Percentiles rank a stretch among this genome's conserved stretches.
Conservation (phyloP, 306 rosid genomes). For the Styphnolobium japonicum region DNA sequence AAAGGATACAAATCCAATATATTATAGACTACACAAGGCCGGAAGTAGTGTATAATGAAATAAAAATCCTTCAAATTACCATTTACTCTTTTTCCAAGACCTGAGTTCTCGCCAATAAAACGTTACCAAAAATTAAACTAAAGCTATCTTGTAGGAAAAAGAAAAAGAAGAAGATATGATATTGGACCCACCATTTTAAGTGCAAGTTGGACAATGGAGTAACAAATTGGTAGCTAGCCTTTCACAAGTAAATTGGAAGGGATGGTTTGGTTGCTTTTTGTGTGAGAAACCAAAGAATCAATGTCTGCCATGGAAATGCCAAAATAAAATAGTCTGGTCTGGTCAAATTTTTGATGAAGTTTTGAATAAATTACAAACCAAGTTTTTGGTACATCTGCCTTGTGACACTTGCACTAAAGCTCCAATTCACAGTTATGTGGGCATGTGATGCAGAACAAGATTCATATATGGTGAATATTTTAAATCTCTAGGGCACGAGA, state of each 20-base stretch:
- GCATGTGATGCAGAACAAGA: no score
- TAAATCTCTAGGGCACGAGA: no score
- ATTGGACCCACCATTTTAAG: background rate
- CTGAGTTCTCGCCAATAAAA: no score
- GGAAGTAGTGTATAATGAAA: no score
- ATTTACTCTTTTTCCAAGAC: no score
- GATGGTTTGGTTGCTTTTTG: background rate
- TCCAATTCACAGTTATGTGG: background rate
- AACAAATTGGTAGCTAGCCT: background rate
- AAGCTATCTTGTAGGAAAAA: background rate
- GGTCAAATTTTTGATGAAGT: background rate
- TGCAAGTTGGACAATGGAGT: background rate
- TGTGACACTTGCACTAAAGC: background rate
- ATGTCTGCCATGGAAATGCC: background rate
- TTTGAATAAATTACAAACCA: constrained; percentile 3
- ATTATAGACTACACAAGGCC: no score
- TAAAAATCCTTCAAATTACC: no score
- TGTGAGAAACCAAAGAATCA: background rate
- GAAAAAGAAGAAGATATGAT: background rate
- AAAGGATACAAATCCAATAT: no score
- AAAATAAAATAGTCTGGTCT: background rate
- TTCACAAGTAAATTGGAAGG: background rate
- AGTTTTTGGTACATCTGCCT: background rate
- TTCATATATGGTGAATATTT: no score
- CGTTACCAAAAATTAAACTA: background rate